phyloP scores from a whole-genome alignment of 129 eudicot genomes.

The Scalesia atractyloides region DNA sequence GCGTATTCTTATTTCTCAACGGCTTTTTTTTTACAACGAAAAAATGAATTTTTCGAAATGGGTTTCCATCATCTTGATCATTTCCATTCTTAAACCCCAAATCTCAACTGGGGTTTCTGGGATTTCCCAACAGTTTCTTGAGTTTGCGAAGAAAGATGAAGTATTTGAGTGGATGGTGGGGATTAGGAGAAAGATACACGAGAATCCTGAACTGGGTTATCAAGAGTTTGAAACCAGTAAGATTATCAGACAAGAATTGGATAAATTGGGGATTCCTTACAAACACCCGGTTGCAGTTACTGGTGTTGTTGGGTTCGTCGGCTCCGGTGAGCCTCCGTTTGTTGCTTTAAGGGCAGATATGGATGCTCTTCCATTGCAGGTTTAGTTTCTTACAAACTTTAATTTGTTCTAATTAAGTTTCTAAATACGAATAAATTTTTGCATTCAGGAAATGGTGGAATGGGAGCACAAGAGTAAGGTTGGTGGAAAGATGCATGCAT shows the following conservation, averaged over 20 bases:
- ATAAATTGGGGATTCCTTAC: conserved; percentile 61
- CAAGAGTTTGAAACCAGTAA: conserved; percentile 81
- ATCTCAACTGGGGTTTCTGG: conserved; percentile 33
- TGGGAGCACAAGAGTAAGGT: conserved; percentile 82
- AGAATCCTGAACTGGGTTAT: conserved; percentile 72
- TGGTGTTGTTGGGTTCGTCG: conserved; percentile 72
- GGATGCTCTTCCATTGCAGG: conserved; percentile 88
- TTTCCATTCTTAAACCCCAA: conserved; percentile 25
- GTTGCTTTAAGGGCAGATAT: conserved; percentile 83
- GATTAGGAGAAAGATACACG: conserved; percentile 66
- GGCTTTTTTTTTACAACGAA: background rate
- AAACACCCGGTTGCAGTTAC: conserved; percentile 74
- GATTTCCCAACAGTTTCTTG: conserved; percentile 46
- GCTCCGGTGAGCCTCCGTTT: conserved; percentile 70
- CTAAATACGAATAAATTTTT: too few species aligned
- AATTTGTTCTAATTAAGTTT: too few species aligned
- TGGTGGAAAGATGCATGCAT: conserved; percentile 82
- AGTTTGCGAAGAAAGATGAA: conserved; percentile 47
- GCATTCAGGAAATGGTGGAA: conserved; percentile 78
- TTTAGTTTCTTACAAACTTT: background rate
- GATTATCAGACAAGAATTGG: conserved; percentile 61
- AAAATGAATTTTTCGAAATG: conserved; percentile 30
- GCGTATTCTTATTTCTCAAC: too few species aligned
- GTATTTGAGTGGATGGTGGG: conserved; percentile 65
- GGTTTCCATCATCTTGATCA: conserved; percentile 2